Evolutionary conservation across 768 basidiomycete species (phyloP), one percentile per base, ranked within the genome.

Genomic region (Phlebiopsis flavidoalba): DNA sequence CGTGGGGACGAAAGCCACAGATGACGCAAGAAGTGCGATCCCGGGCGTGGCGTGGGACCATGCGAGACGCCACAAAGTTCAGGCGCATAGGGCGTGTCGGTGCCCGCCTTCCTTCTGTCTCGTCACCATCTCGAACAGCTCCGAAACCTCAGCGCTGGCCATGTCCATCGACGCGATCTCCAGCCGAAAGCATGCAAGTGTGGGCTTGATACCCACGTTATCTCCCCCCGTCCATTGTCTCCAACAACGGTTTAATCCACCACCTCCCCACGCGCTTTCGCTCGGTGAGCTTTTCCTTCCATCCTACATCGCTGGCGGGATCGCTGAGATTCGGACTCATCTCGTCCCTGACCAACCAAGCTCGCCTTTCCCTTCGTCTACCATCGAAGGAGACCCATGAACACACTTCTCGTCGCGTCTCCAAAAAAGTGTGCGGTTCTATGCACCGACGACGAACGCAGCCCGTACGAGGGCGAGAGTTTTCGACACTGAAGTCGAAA

Each of bases 201-300:
- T 87, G 14, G 85, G 85, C 11, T 51, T 83, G n/a, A 43, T 72
- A 85, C 54, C 77, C 77, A 26, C 73, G 80, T 5, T 69, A 70
- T 15, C 75, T 87, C 6, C 86, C 86, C 0, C n/a, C n/a, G n/a
- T 86, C 86, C 66, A 47, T 59, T n/a, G 82, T 82, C 0, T 79
- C 76, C 1, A 83, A 85, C 51, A 77, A 75, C 8, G 80, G 81
- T 61, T n/a, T n/a, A n/a, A 80, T 86, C 47, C 76, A 76, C 5
- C 78, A 80, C 17, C 85, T 88, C 78, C 87, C 17, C 87, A 89
- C 51, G 86, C 85, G 0, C 67, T 88, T 10, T 71, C 86, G 2
- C 78, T 89, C n/a, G 85, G 87, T 53, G 86, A 87, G 58, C 79
- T 76, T 5, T 86, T 86, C 69, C 37, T 65, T 12, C 65, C 65